Base-by-base conservation (phyloP, 2,329 filamentous ascomycete species). In the Cladosporium sp. region DNA sequence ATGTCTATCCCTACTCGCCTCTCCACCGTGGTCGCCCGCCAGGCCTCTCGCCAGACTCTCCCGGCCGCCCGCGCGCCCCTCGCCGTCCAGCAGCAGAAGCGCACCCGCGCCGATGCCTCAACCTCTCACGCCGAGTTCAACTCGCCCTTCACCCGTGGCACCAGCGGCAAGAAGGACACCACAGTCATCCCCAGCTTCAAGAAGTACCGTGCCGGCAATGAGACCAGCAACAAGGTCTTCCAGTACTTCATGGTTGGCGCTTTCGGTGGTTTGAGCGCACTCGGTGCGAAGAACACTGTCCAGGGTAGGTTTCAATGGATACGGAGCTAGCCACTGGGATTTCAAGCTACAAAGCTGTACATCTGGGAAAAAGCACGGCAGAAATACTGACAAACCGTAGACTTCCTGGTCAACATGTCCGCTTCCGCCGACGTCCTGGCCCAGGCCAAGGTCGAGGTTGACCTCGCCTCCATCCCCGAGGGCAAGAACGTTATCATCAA, bases 401-500 rank as follows among this genome's bases (percentile, higher is more conserved):
- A 99, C 80, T 99, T 99, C 85, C 84, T 99, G 65, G 91, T 96
- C 81, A 99, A 97, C 86, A 97, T 99, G 95, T 95, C 93, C 71
- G 94, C 94, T 63, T 99, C 94, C 62, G 94, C 94, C 78, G 94
- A 99, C 73, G 91, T 99, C 73, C 80, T 99, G 79, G 94, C 95
- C 74, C 95, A 97, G 87, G 94, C 94, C 77, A 99, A 99, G 88
- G 94, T 99, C 69, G 94, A 99, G 82, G 89, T 99, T 69, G 91
- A 96, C 77, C 88, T 99, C 66, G 82, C 82, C 70, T 77, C 90
- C 64, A 97, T 99, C 71, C 94, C 94, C 63, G 93, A 97, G 83
- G 94, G 94, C 84, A 99, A 97, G 89, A 99, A 99, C 82, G 94
- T 99, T 75, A 95, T 99, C 77, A 96, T 99, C 84, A 99, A 99